A percentile compares a stretch with the other conserved stretches of the same genome.
These are phyloP conservation scores for Penicillium egyptiacum DNA, from an alignment of 495 filamentous ascomycete species.

Conservation along the genomic window DNA sequence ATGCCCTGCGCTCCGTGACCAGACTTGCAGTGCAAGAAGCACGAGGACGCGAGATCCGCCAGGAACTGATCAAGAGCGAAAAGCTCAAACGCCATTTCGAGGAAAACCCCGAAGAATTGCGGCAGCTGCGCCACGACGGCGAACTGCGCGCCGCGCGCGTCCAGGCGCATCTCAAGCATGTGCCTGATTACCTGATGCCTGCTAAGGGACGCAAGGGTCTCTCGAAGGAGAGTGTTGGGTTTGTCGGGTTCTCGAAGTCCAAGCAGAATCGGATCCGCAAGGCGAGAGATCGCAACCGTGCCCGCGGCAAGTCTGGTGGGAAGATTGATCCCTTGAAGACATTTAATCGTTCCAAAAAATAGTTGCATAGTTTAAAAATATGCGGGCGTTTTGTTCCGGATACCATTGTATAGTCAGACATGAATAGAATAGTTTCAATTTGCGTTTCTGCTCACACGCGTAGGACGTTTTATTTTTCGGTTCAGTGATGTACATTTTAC, in stretches of 20 bases:
- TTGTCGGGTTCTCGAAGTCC: conserved; percentile 73
- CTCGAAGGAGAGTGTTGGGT: conserved; percentile 61
- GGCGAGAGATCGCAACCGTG: conserved; percentile 61
- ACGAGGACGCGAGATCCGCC: conserved; percentile 77
- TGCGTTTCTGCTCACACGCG: neutral
- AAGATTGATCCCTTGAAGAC: conserved; percentile 85
- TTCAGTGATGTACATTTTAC: neutral
- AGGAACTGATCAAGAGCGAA: conserved; percentile 88
- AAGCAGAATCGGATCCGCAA: conserved; percentile 73
- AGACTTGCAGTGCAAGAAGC: conserved; percentile 85
- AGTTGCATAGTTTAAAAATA: conserved; percentile 14
- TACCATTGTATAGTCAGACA: conserved; percentile 35
- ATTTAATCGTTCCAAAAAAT: conserved; percentile 60
- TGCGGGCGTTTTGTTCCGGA: conserved; percentile 23
- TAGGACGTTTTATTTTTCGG: neutral
- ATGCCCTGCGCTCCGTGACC: conserved; percentile 81
- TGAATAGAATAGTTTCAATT: conserved; percentile 17
- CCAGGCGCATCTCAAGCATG: conserved; percentile 89
- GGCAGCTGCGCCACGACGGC: conserved; percentile 85
- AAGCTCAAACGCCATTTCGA: conserved; percentile 95
- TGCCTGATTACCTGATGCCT: conserved; percentile 92
- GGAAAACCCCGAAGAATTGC: conserved; percentile 87
- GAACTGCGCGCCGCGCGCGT: conserved; percentile 76
- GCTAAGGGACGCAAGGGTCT: conserved; percentile 69
- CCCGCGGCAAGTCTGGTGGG: conserved; percentile 52